These are phyloP conservation scores for Alisma plantagoaquatica DNA, from an alignment of 106 monocot species.

Conservation along the genomic window DNA sequence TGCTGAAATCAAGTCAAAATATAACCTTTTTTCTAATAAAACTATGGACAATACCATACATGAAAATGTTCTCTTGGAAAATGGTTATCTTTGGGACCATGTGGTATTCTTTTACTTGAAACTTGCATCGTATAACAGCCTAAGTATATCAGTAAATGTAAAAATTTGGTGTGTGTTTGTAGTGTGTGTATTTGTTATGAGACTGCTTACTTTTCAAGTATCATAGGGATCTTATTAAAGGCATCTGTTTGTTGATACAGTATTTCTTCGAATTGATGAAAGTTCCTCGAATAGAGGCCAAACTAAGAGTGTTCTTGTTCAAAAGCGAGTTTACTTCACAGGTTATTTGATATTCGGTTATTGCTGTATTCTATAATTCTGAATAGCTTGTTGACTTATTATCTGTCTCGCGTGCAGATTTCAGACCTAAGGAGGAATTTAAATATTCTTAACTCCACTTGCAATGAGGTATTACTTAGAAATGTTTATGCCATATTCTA, in stretches of 20 bases:
- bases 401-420: constrained; percentile 29
- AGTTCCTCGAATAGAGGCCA: constrained; percentile 60
- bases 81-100: too few relatives aligned
- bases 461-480: constrained; percentile 49
- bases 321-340: constrained; percentile 55
- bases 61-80: too few relatives aligned
- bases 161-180: too few relatives aligned
- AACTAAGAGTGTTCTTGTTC: constrained; percentile 54
- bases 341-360: constrained; percentile 12
- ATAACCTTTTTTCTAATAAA: too few relatives aligned
- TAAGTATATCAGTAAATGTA: too few relatives aligned
- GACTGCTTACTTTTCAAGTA: too few relatives aligned
- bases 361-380: not conserved
- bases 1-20: too few relatives aligned
- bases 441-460: constrained; percentile 39
- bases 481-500: not conserved
- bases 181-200: too few relatives aligned
- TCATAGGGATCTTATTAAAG: too few relatives aligned
- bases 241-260: constrained; percentile 30
- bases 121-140: too few relatives aligned
- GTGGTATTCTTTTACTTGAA: too few relatives aligned
- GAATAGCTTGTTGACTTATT: constrained; percentile 1
- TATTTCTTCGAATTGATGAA: constrained; percentile 67
- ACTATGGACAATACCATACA: too few relatives aligned
- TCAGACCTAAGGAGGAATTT: constrained; percentile 54